Conservation (phyloP, 164 flowering plant genomes). For the Chloranthus sessilifolius region DNA sequence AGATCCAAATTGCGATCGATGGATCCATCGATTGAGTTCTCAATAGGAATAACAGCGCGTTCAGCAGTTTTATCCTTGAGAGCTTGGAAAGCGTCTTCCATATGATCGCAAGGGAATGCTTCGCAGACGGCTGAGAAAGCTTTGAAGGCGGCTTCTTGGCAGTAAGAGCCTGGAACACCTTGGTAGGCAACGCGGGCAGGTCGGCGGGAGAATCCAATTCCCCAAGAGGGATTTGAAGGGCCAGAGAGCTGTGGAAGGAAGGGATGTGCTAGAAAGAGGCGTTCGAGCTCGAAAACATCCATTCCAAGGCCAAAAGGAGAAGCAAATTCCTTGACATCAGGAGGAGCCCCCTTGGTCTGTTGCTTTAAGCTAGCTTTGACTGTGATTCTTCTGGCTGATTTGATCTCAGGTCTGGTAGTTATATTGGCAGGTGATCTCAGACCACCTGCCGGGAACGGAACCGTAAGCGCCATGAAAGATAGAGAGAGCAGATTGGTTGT, state of each 20-base stretch:
- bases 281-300: constrained; percentile 17
- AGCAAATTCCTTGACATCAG: constrained; percentile 4
- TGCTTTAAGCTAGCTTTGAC: constrained; percentile 4
- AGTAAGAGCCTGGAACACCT: constrained; percentile 27
- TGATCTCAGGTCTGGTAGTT: neutral
- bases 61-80: constrained; percentile 21
- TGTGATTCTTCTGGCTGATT: neutral
- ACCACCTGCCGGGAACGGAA: neutral
- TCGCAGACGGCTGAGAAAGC: constrained; percentile 17
- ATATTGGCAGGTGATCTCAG: neutral
- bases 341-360: neutral
- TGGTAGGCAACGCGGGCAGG: constrained; percentile 26
- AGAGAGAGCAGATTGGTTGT: neutral
- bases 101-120: constrained; percentile 16
- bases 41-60: constrained; percentile 22
- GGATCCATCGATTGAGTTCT: constrained; percentile 26
- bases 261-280: constrained; percentile 12
- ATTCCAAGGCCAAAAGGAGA: constrained; percentile 6
- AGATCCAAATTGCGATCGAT: constrained; percentile 25
- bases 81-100: constrained; percentile 28
- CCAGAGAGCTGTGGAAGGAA: constrained; percentile 6
- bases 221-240: constrained; percentile 3
- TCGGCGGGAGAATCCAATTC: constrained; percentile 6
- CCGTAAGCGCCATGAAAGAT: constrained; percentile 4
- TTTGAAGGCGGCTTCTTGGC: constrained; percentile 29